Evolutionary conservation across 345 rosid species (phyloP).

Genomic region (Litchi chinensis): DNA sequence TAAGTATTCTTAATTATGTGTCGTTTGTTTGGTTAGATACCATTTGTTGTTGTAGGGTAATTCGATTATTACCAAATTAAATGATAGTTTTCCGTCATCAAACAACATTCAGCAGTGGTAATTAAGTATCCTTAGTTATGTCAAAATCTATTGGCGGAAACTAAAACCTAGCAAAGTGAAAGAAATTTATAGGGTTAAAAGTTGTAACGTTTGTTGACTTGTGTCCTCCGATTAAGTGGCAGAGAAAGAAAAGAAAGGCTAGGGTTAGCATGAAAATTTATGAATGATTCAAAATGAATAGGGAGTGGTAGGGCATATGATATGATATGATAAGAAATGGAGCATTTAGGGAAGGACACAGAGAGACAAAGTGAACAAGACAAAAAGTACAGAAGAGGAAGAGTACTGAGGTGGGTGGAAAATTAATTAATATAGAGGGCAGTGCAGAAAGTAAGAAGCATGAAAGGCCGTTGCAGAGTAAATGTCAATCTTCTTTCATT

Average conservation of each 20-base stretch:
- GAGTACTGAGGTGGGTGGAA: constrained; percentile 31
- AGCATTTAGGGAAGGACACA: constrained; percentile 22
- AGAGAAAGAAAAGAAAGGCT: not conserved
- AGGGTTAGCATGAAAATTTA: not conserved
- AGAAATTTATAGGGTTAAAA: not conserved
- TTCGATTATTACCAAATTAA: too few relatives aligned
- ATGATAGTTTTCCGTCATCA: too few relatives aligned
- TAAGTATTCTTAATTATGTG: too few relatives aligned
- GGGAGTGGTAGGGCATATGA: too few relatives aligned
- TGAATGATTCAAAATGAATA: not conserved
- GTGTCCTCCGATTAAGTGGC: not conserved
- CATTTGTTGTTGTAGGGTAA: too few relatives aligned
- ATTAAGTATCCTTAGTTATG: too few relatives aligned
- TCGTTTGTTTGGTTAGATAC: too few relatives aligned
- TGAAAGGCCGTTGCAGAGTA: constrained; percentile 47
- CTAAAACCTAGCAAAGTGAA: too few relatives aligned
- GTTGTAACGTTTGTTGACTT: not conserved
- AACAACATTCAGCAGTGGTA: too few relatives aligned
- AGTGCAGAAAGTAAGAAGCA: constrained; percentile 28
- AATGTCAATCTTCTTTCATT: constrained; percentile 22
- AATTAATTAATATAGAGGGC: constrained; percentile 14
- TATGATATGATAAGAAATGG: constrained; percentile 2
- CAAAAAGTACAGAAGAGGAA: constrained; percentile 23
- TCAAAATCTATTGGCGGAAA: too few relatives aligned
- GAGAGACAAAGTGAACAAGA: constrained; percentile 37